Percentiles rank a stretch among this genome's conserved stretches.
Conservation (phyloP, 345 rosid species). For the Lagerstroemia speciosa region DNA sequence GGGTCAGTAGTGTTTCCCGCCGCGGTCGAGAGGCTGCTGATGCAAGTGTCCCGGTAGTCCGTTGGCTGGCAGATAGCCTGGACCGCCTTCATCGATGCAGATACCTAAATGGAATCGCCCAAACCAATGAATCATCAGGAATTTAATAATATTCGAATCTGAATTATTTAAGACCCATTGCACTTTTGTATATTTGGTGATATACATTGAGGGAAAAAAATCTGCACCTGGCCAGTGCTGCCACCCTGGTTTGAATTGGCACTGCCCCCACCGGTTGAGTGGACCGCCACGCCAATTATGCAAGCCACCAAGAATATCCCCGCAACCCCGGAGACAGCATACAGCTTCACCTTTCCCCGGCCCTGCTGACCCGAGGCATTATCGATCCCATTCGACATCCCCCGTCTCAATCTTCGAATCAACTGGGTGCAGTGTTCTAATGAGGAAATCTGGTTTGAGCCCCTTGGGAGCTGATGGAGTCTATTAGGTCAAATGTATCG, state of each 20-base stretch:
- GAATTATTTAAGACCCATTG: no score
- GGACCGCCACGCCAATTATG: conserved; percentile 48
- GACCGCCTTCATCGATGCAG: conserved; percentile 33
- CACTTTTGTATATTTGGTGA: no score
- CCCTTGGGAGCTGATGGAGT: not conserved
- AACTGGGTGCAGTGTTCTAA: no score
- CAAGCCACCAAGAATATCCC: conserved; percentile 50
- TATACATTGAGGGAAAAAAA: no score
- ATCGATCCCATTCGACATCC: conserved; percentile 7
- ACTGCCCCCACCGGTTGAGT: conserved; percentile 9
- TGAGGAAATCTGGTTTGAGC: no score
- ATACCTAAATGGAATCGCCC: not conserved
- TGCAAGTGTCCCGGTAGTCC: conserved; percentile 46
- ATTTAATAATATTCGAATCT: no score
- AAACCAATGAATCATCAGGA: not conserved
- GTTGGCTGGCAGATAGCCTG: conserved; percentile 56
- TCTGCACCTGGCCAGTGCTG: not conserved
- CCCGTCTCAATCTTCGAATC: not conserved
- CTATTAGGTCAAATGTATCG: not conserved
- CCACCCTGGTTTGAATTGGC: not conserved
- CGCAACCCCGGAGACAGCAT: conserved; percentile 31
- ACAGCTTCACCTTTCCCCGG: conserved; percentile 32
- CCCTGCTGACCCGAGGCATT: not conserved
- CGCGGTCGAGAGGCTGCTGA: conserved; percentile 27
- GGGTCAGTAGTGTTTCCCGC: conserved; percentile 44